Percentiles rank a stretch among this genome's conserved stretches.
Conservation (phyloP, 2,329 filamentous ascomycete species). For the Alternaria brassicicola region DNA sequence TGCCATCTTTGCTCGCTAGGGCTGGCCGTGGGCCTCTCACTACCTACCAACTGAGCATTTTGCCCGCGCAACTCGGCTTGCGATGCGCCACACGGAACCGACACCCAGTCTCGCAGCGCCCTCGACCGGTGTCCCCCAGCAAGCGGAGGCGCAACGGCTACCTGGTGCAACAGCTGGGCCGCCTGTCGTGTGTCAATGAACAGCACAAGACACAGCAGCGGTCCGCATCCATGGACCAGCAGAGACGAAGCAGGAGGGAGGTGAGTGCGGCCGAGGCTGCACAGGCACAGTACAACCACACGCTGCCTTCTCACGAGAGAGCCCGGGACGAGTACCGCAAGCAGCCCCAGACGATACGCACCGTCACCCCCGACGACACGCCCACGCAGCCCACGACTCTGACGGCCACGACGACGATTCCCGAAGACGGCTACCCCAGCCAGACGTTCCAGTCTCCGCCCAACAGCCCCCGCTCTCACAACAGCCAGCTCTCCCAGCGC, state of each 20-base stretch:
- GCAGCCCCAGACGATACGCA: conserved; percentile 56
- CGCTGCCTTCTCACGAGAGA: conserved; percentile 8
- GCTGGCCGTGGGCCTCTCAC: conserved; percentile 11
- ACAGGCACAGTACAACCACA: background rate
- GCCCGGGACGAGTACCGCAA: conserved; percentile 29
- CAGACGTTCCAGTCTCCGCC: conserved; percentile 33
- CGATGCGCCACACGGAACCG: conserved; percentile 30
- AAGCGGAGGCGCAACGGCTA: conserved; percentile 19
- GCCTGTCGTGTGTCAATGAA: conserved; percentile 22
- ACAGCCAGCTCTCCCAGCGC: conserved; percentile 25
- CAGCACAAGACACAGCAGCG: conserved; percentile 18
- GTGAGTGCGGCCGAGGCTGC: conserved; percentile 30
- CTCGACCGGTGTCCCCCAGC: conserved; percentile 7
- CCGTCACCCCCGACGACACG: conserved; percentile 68
- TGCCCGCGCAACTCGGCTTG: conserved; percentile 20
- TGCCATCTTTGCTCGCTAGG: conserved; percentile 10
- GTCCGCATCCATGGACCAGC: conserved; percentile 38
- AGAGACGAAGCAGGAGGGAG: conserved; percentile 34
- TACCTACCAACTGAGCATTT: conserved; percentile 12
- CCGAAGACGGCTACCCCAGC: conserved; percentile 21
- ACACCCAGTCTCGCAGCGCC: conserved; percentile 16
- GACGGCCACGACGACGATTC: conserved; percentile 20
- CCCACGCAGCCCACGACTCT: background rate
- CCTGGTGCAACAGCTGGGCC: conserved; percentile 20
- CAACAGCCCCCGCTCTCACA: conserved; percentile 38